Evolutionary conservation across 2,329 filamentous ascomycete genomes (phyloP).

Genomic region (Xylariaceae sp.): DNA sequence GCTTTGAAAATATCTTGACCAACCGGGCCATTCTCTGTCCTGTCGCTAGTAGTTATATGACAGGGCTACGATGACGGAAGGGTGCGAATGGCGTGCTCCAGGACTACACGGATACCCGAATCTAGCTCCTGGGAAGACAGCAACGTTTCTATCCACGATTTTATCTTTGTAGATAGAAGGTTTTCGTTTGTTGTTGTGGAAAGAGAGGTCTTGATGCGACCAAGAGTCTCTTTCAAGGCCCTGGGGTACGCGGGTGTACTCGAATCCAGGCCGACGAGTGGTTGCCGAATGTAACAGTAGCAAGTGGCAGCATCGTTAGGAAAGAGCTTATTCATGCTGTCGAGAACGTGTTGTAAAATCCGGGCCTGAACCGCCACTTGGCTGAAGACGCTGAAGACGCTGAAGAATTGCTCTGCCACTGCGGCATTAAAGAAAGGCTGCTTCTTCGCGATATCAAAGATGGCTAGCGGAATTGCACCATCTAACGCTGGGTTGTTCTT

Average conservation of each 20-base stretch:
- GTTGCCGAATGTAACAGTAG: slow-evolving; percentile 73
- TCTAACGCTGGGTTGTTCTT: slow-evolving; percentile 81
- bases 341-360: slow-evolving; percentile 76
- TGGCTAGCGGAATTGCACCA: slow-evolving; percentile 90
- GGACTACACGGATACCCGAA: slow-evolving; percentile 58
- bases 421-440: slow-evolving; percentile 72
- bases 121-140: slow-evolving; percentile 58
- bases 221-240: slow-evolving; percentile 70
- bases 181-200: slow-evolving; percentile 53
- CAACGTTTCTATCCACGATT: slow-evolving; percentile 61
- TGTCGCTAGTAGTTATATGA: not conserved
- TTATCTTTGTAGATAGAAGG: slow-evolving; percentile 55
- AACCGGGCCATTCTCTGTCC: not conserved
- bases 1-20: slow-evolving; percentile 4
- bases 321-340: slow-evolving; percentile 63
- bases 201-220: slow-evolving; percentile 60
- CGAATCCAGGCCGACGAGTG: slow-evolving; percentile 68
- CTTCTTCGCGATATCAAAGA: slow-evolving; percentile 85
- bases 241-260: slow-evolving; percentile 74
- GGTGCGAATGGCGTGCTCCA: slow-evolving; percentile 55
- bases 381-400: slow-evolving; percentile 75
- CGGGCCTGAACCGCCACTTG: slow-evolving; percentile 67
- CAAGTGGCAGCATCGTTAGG: slow-evolving; percentile 67
- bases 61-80: slow-evolving; percentile 26
- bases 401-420: slow-evolving; percentile 78